Evolutionary conservation across 2,329 filamentous ascomycete species (phyloP), one percentile per base, ranked within the genome.

Genomic region (Penicillium sp.): DNA sequence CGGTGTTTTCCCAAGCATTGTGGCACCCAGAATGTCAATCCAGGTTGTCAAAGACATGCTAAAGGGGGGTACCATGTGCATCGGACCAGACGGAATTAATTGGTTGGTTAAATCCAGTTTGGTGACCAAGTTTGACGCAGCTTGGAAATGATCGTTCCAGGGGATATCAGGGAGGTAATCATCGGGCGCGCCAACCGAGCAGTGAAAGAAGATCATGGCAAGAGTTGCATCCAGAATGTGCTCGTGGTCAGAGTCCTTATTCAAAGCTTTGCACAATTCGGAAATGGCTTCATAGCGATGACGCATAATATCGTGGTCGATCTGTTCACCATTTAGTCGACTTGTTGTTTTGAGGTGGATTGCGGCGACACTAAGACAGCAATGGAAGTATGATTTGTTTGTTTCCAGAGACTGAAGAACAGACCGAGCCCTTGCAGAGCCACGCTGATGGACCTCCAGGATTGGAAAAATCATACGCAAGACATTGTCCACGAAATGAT

Each of bases 111-210:
- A 84, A 56, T 92, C 86, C 34, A 97, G 86, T 75, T 90, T 92
- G 71, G 89, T 85, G 25, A 96, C 89, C 50, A 97, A 82, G 64
- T 86, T 91, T 63, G 89, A 88, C 21, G 88, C 93, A 4, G 92
- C 92, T 72, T 95, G 89, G 78, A 97, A 97, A 78, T 99, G 94
- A 72, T 96, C 90, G 77, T 93, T 90, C 94, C 94, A 99, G 23
- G 92, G 87, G 65, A 97, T 96, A 70, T 97, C 92, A 16, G 90
- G 88, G 25, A 97, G 84, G 45, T 83, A 83, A 69, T 97, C 91
- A 65, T 94, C 88, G 35, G 88, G 86, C 65, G 90, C 85, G 51
- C 93, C 93, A 60, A 97, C 93, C 27, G 90, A 88, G 76, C 89
- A 94, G 71, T 96, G 91, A 80, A 97, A 95, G 78, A 96, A 94